Conservation (phyloP, 73 alveolate species). For the Tetrahymena borealis region DNA sequence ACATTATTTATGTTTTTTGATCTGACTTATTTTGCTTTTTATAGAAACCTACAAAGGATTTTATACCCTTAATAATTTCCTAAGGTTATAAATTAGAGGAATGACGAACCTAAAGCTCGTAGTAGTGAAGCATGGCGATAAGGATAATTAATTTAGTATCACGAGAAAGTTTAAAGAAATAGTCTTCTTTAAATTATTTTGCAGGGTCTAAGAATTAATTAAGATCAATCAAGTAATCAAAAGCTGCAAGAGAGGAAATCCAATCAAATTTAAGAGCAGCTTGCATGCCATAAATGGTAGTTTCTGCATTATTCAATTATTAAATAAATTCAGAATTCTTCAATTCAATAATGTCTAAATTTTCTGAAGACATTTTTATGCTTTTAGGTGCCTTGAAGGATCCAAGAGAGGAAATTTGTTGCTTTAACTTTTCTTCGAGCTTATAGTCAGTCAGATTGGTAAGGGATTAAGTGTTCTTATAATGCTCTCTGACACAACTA, state of each 20-base stretch:
- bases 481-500: constrained; percentile 19
- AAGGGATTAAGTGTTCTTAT: background rate
- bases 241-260: background rate
- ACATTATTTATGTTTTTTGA: background rate
- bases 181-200: background rate
- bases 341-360: background rate
- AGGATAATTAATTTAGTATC: background rate
- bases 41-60: background rate
- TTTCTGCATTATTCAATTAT: background rate
- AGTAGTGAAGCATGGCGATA: background rate
- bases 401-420: background rate
- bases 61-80: background rate
- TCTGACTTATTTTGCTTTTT: background rate
- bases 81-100: background rate
- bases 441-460: constrained; percentile 2
- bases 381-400: constrained; percentile 14
- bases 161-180: background rate
- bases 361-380: background rate
- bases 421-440: background rate
- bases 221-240: background rate
- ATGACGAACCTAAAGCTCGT: background rate
- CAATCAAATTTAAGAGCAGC: background rate
- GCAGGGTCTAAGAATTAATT: background rate
- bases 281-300: background rate
- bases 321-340: background rate